Evolutionary conservation across 2,329 filamentous ascomycete species (phyloP).

Genomic region (Talaromyces pinophilus): DNA sequence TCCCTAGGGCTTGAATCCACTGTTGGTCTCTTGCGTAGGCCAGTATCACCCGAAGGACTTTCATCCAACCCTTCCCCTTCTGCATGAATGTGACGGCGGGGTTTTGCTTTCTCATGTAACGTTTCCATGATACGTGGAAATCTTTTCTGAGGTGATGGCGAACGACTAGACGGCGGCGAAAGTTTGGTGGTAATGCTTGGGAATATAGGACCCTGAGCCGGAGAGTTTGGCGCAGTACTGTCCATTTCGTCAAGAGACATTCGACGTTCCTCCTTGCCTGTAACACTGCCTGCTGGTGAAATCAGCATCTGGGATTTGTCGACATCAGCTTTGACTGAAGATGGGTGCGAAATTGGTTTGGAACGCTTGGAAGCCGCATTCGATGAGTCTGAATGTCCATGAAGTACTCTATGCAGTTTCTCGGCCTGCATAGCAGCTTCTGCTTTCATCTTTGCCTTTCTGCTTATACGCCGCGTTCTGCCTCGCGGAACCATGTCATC

Average conservation of each 20-base stretch:
- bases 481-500: slow-evolving; percentile 27
- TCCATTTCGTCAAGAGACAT: slow-evolving; percentile 44
- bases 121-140: slow-evolving; percentile 45
- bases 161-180: slow-evolving; percentile 64
- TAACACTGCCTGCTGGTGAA: slow-evolving; percentile 55
- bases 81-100: slow-evolving; percentile 42
- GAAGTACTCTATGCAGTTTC: slow-evolving; percentile 11
- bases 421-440: slow-evolving; percentile 21
- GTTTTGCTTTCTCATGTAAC: slow-evolving; percentile 42
- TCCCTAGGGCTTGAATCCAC: slow-evolving; percentile 25
- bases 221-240: slow-evolving; percentile 48
- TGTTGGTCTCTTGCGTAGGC: slow-evolving; percentile 19
- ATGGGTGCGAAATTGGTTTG: neutral
- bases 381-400: slow-evolving; percentile 21
- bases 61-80: slow-evolving; percentile 35
- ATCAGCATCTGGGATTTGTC: slow-evolving; percentile 34
- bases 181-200: slow-evolving; percentile 64
- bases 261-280: slow-evolving; percentile 35
- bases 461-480: slow-evolving; percentile 23
- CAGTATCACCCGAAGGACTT: slow-evolving; percentile 26
- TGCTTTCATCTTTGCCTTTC: slow-evolving; percentile 18
- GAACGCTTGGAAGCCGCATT: slow-evolving; percentile 13
- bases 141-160: slow-evolving; percentile 63
- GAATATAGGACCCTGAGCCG: slow-evolving; percentile 48
- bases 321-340: slow-evolving; percentile 48